Evolutionary conservation across 345 rosid species (phyloP), one percentile per base, ranked within the genome.

Genomic region (Aurinia saxatilis): DNA sequence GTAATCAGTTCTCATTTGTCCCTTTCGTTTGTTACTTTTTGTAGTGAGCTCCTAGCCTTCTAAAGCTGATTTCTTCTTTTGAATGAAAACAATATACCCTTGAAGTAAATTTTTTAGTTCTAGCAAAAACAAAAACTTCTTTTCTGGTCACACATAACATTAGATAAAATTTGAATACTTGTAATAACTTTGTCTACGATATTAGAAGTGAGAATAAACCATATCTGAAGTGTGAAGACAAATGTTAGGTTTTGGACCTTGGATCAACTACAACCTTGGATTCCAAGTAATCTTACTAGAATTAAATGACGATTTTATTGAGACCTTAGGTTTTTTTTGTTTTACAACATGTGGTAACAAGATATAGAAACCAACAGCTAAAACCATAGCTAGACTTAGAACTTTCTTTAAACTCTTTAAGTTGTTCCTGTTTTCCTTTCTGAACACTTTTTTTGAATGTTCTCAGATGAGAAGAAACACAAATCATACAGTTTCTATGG

Each of bases 1-100:
- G 45, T 8, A 25, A 57, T 57, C 46, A 71, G 34, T 64, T 71
- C 51, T 50, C 35, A 57, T 50, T 57, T 71, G 75, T 71, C 75
- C 27, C 70, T 63, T 63, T 63, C 60, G 23, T 56, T 71, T 63
- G 75, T 57, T 48, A 7, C 60, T 34, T 46, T 60, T 36, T 46
- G 60, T 30, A 49, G 54, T 42, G 27, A 50, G n/a, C n/a, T n/a
- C n/a, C n/a, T 21, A 4, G 4, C 14, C 30, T 68, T 25, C 48
- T n/a, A 58, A 42, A 39, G 8, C 2, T 53, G 17, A 54, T 30
- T 61, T 53, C 10, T n/a, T 53, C 35, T 37, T 44, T 59, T 37
- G 10, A 60, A 44, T 17, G 4, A 17, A 53, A 53, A 37, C 29
- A 10, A 21, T 14, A 10, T n/a, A n/a, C n/a, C n/a, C n/a, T n/a